Evolutionary conservation across 1,284 basidiomycete species (phyloP).

Genomic region (Ganoderma boninense): DNA sequence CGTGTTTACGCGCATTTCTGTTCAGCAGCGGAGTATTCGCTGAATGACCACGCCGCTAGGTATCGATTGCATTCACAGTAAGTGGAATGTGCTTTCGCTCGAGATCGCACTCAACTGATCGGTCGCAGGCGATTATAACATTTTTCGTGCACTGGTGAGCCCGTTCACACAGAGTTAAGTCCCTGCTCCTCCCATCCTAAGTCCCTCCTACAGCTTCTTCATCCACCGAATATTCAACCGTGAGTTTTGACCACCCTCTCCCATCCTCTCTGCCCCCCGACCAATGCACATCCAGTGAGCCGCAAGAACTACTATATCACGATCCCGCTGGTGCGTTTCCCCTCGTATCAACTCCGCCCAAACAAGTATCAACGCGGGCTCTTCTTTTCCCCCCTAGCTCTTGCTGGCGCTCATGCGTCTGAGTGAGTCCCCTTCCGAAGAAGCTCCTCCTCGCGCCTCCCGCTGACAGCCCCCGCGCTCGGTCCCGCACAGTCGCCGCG

Average conservation of each 20-base stretch:
- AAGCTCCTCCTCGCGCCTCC: too few species aligned
- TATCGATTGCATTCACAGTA: constrained; percentile 27
- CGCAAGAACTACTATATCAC: constrained; percentile 47
- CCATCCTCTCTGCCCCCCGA: background rate
- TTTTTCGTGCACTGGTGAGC: constrained; percentile 34
- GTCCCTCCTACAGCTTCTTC: constrained; percentile 26
- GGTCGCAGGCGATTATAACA: constrained; percentile 24
- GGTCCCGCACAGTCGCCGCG: constrained; percentile 24
- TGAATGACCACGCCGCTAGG: constrained; percentile 16
- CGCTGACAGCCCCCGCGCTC: constrained; percentile 1
- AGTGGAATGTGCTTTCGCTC: constrained; percentile 33
- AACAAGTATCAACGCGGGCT: background rate
- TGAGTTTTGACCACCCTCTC: constrained; percentile 12
- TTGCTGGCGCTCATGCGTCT: constrained; percentile 35
- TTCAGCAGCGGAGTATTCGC: background rate
- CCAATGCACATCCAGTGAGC: constrained; percentile 44
- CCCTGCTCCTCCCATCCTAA: background rate
- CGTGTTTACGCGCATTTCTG: background rate
- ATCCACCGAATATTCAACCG: constrained; percentile 31
- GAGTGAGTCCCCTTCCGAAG: constrained; percentile 19
- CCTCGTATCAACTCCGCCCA: too few species aligned
- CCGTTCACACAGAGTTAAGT: background rate
- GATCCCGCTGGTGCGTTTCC: constrained; percentile 48
- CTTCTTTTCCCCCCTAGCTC: constrained; percentile 3
- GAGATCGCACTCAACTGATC: background rate